phyloP scores from a whole-genome alignment of 192 early-diverging fungal genomes.

The Linnemannia elongata region DNA sequence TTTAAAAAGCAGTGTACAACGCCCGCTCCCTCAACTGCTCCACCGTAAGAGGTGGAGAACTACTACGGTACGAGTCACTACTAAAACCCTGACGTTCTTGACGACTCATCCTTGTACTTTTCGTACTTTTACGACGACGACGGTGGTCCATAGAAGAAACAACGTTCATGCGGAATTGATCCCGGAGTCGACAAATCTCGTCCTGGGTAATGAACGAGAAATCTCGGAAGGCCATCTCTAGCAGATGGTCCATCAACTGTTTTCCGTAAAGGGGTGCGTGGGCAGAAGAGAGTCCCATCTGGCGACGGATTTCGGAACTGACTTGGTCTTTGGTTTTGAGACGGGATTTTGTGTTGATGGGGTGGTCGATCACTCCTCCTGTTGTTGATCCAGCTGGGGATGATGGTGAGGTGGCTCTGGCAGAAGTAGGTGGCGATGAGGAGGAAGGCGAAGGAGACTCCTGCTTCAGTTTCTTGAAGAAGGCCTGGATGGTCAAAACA shows the following conservation, averaged over 20 bases:
- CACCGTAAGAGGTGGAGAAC: too few species aligned
- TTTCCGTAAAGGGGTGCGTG: not conserved
- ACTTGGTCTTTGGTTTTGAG: not conserved
- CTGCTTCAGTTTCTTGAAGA: slow-evolving; percentile 30
- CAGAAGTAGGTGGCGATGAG: not conserved
- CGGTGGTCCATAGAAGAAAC: slow-evolving; percentile 27
- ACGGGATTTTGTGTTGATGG: not conserved
- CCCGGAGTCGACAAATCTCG: slow-evolving; percentile 34
- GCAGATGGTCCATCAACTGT: slow-evolving; percentile 28
- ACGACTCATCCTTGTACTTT: not conserved
- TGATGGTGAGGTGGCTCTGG: not conserved
- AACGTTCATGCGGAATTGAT: slow-evolving; percentile 45
- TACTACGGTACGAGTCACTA: too few species aligned
- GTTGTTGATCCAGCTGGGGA: not conserved
- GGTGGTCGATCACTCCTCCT: not conserved
- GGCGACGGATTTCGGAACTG: not conserved
- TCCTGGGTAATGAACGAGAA: slow-evolving; percentile 36
- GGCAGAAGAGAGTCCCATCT: not conserved
- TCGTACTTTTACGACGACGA: not conserved
- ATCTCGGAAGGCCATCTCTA: slow-evolving; percentile 29
- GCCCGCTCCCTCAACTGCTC: not conserved
- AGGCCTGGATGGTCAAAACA: slow-evolving; percentile 33
- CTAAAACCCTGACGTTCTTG: too few species aligned
- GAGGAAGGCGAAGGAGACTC: not conserved
- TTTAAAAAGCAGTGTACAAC: not conserved